Conservation (phyloP, 345 rosid species). For the Salix koriyanagi region DNA sequence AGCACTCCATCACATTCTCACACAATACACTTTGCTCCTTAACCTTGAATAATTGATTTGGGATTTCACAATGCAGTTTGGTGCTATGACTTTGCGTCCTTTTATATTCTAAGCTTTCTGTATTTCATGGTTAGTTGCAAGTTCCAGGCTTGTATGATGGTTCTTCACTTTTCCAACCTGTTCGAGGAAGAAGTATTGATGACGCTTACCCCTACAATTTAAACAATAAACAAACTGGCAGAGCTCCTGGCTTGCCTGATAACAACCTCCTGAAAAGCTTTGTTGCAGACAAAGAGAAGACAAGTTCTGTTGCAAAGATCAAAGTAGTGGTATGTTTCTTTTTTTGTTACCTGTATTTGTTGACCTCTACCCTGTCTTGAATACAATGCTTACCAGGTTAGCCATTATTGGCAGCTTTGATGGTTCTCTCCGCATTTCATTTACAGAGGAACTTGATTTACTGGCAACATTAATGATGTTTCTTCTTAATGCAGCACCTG, state of each 20-base stretch:
- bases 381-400: neutral
- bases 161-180: constrained; percentile 57
- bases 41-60: neutral
- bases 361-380: neutral
- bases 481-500: neutral
- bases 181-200: constrained; percentile 74
- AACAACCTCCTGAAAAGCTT: constrained; percentile 63
- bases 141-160: constrained; percentile 54
- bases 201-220: constrained; percentile 60
- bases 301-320: constrained; percentile 89
- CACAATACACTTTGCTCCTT: neutral
- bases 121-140: constrained; percentile 50
- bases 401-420: neutral
- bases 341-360: neutral
- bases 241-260: constrained; percentile 62
- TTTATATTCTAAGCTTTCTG: neutral
- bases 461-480: neutral
- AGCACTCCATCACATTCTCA: neutral
- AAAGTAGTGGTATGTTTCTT: constrained; percentile 87
- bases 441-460: constrained; percentile 6
- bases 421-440: neutral
- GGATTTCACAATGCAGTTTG: neutral
- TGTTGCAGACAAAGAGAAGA: constrained; percentile 76
- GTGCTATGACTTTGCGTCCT: neutral
- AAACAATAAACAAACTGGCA: constrained; percentile 58